These are phyloP conservation scores for Chlorophyllum brunneum DNA, from an alignment of 768 basidiomycete species.

Conservation along the genomic window DNA sequence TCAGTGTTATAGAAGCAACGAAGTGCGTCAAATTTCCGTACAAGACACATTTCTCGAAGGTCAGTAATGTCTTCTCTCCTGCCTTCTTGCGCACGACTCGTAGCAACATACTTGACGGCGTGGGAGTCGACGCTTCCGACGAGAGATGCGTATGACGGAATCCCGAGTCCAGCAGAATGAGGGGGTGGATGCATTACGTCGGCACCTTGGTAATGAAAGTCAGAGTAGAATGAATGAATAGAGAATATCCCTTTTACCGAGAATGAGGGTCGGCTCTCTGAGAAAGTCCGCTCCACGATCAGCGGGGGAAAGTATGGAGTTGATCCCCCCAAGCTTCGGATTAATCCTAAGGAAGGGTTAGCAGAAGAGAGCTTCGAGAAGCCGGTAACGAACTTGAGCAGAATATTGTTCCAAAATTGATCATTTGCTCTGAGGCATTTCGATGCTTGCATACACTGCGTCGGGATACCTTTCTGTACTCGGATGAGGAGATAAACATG, in stretches of 20 bases:
- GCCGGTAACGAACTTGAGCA: conserved; percentile 56
- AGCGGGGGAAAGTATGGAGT: conserved; percentile 62
- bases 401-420: conserved; percentile 82
- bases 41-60: conserved; percentile 61
- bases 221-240: background rate
- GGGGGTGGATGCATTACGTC: conserved; percentile 85
- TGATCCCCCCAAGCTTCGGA: conserved; percentile 82
- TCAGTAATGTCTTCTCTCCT: conserved; percentile 78
- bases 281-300: conserved; percentile 51
- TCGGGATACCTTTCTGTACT: conserved; percentile 68
- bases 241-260: background rate
- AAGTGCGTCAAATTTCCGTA: conserved; percentile 19
- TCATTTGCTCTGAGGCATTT: conserved; percentile 64
- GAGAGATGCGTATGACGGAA: conserved; percentile 77
- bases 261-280: conserved; percentile 61
- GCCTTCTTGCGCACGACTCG: conserved; percentile 62
- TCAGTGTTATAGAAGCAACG: background rate
- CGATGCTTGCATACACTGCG: conserved; percentile 68
- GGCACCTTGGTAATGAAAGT: conserved; percentile 44
- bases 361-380: background rate
- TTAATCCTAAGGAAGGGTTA: conserved; percentile 51
- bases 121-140: conserved; percentile 79
- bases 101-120: conserved; percentile 67
- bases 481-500: background rate
- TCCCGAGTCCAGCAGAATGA: conserved; percentile 53